Evolutionary conservation across 106 monocot genomes (phyloP).

Genomic region (Allium fistulosum): DNA sequence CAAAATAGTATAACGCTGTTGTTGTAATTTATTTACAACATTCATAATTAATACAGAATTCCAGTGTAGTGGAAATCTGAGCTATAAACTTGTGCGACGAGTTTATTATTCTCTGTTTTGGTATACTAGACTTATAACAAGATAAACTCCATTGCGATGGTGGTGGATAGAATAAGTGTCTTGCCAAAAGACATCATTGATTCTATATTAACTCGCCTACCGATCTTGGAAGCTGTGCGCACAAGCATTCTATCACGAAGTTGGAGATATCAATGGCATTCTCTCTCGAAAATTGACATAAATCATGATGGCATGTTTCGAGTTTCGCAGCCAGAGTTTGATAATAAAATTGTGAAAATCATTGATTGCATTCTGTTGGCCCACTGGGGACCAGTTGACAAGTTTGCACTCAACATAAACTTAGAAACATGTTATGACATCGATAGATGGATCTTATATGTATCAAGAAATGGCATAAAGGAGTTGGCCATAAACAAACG

Average conservation of each 20-base stretch:
- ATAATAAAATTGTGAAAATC: neutral
- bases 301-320: neutral
- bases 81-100: too few relatives aligned
- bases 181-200: neutral
- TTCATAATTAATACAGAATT: too few relatives aligned
- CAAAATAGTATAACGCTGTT: too few relatives aligned
- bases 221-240: neutral
- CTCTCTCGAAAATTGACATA: neutral
- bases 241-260: neutral
- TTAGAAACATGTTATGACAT: neutral
- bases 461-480: conserved; percentile 13
- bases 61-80: too few relatives aligned
- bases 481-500: neutral
- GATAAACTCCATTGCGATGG: neutral
- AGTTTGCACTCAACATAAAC: neutral
- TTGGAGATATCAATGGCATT: conserved; percentile 11
- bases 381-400: conserved; percentile 6
- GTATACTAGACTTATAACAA: too few relatives aligned
- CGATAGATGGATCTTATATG: conserved; percentile 7
- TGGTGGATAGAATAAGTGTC: neutral
- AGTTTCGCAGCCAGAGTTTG: neutral
- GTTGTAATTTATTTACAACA: too few relatives aligned
- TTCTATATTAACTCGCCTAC: neutral
- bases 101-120: too few relatives aligned
- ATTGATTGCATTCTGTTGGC: conserved; percentile 7